phyloP scores from a whole-genome alignment of 1,139 yeast species.

The Yarrowia galli region DNA sequence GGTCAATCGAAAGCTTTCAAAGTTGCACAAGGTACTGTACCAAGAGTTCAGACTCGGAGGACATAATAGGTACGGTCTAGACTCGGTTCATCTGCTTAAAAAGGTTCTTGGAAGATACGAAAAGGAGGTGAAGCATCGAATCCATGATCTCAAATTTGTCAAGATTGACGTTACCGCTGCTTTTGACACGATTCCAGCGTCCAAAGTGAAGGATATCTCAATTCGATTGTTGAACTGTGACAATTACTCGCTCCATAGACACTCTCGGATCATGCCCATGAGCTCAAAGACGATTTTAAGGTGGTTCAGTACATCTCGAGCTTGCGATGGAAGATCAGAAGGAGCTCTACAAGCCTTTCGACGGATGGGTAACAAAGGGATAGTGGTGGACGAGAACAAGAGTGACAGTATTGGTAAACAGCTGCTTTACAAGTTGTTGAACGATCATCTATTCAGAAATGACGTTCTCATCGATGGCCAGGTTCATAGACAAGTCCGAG shows the following conservation, averaged over 20 bases:
- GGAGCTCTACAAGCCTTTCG: constrained; percentile 4
- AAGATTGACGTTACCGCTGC: constrained; percentile 84
- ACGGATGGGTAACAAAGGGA: background rate
- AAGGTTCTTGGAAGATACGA: background rate
- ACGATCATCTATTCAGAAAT: constrained; percentile 55
- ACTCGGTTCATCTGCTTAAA: constrained; percentile 6
- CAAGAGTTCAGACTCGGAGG: constrained; percentile 44
- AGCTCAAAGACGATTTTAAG: background rate
- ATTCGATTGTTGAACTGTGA: constrained; percentile 41
- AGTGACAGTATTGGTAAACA: constrained; percentile 33
- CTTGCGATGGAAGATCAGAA: background rate
- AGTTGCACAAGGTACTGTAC: constrained; percentile 44
- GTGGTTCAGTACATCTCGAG: background rate
- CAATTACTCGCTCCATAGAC: constrained; percentile 38
- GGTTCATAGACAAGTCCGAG: constrained; percentile 61
- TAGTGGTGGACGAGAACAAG: constrained; percentile 40
- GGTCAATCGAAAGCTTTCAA: constrained; percentile 21
- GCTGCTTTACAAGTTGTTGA: constrained; percentile 44
- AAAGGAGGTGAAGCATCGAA: constrained; percentile 13
- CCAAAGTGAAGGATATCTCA: constrained; percentile 51
- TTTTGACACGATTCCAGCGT: constrained; percentile 75
- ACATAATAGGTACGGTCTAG: constrained; percentile 40
- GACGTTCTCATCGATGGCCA: constrained; percentile 51
- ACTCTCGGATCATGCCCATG: constrained; percentile 5
- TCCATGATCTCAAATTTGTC: constrained; percentile 51